These are phyloP conservation scores for Aspergillus udagawae DNA, from an alignment of 2,329 filamentous ascomycete genomes.

Conservation along the genomic window DNA sequence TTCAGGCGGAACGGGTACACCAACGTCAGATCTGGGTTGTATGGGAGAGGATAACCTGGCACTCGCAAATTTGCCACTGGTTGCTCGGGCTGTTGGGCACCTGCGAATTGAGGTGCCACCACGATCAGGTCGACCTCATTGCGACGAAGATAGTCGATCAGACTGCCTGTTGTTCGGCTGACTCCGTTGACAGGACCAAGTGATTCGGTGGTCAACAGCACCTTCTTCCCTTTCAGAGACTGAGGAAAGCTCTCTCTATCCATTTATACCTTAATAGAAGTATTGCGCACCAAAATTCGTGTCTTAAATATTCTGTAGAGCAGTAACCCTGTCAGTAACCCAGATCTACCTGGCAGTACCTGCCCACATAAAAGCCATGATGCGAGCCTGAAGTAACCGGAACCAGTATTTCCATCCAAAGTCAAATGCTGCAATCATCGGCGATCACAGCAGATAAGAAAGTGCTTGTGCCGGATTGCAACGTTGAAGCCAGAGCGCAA, in stretches of 20 bases:
- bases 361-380: background rate
- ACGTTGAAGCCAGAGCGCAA: background rate
- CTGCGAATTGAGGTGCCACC: slow-evolving; percentile 57
- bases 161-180: slow-evolving; percentile 64
- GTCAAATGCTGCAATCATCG: background rate
- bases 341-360: too few species aligned
- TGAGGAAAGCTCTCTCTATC: slow-evolving; percentile 34
- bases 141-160: slow-evolving; percentile 63
- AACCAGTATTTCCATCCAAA: background rate
- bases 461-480: too few species aligned
- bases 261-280: background rate
- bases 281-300: too few species aligned
- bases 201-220: slow-evolving; percentile 67
- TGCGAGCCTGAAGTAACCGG: background rate
- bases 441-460: background rate
- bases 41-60: slow-evolving; percentile 63
- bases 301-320: background rate
- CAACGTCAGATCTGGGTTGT: slow-evolving; percentile 67
- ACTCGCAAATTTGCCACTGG: slow-evolving; percentile 48
- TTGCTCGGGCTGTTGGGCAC: slow-evolving; percentile 40
- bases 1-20: slow-evolving; percentile 66
- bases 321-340: too few species aligned
- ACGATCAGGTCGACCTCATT: slow-evolving; percentile 63
- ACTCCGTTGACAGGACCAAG: slow-evolving; percentile 72
- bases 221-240: slow-evolving; percentile 55